Evolutionary conservation across 352 stramenopile genomes (phyloP).

Genomic region (Elongisporangium anandrum): DNA sequence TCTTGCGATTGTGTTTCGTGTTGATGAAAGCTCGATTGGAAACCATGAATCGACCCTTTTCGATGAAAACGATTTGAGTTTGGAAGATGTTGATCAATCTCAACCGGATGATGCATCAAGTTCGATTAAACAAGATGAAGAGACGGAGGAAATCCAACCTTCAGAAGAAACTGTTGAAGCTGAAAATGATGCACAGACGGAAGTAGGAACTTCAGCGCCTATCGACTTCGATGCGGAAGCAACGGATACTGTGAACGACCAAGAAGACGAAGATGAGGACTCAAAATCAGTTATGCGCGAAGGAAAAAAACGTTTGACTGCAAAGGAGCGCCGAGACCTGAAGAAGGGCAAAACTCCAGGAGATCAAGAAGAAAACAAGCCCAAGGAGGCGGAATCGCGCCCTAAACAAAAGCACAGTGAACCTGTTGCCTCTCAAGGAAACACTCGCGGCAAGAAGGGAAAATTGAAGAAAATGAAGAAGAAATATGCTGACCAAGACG

Average conservation of each 20-base stretch:
- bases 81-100: not conserved
- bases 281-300: constrained; percentile 9
- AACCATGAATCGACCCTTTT: constrained; percentile 30
- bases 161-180: constrained; percentile 7
- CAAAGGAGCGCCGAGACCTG: constrained; percentile 74
- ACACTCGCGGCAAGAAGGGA: constrained; percentile 88
- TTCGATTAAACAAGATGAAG: constrained; percentile 3
- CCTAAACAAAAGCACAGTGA: constrained; percentile 4
- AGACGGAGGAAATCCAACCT: constrained; percentile 3
- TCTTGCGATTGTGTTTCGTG: constrained; percentile 87
- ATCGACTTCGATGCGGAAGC: not conserved
- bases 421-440: constrained; percentile 15
- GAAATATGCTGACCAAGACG: constrained; percentile 96
- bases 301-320: constrained; percentile 56
- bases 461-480: constrained; percentile 95
- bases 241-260: constrained; percentile 3
- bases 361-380: constrained; percentile 5
- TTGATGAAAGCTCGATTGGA: constrained; percentile 81
- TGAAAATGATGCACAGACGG: constrained; percentile 1
- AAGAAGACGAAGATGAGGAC: constrained; percentile 13
- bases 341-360: constrained; percentile 54
- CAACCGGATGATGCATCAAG: not conserved
- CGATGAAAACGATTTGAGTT: not conserved
- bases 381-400: constrained; percentile 1
- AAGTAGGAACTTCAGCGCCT: not conserved